Evolutionary conservation across 2,329 filamentous ascomycete genomes (phyloP).

Genomic region (Penicillium sp.): DNA sequence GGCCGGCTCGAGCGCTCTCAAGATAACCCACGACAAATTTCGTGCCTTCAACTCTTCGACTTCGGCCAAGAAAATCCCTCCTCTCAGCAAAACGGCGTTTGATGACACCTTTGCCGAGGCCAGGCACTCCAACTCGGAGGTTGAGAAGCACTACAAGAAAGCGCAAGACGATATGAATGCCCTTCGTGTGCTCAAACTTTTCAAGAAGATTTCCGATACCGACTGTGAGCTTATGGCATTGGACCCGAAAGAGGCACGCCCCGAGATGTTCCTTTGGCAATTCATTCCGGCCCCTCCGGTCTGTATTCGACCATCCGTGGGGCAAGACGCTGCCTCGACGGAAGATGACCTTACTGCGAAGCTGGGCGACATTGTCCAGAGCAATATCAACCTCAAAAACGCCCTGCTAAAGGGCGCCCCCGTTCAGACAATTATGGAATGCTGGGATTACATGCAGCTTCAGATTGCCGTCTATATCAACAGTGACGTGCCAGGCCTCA

Average conservation of each 20-base stretch:
- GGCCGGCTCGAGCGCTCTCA: conserved; percentile 74
- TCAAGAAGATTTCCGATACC: conserved; percentile 77
- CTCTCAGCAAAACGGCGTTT: conserved; percentile 77
- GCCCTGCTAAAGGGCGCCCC: conserved; percentile 80
- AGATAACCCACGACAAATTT: conserved; percentile 92
- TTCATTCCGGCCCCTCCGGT: conserved; percentile 91
- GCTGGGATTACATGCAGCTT: conserved; percentile 95
- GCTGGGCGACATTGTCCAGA: conserved; percentile 92
- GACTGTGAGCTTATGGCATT: conserved; percentile 92
- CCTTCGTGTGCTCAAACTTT: conserved; percentile 81
- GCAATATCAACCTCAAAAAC: conserved; percentile 81
- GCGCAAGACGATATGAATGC: conserved; percentile 94
- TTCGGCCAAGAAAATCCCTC: conserved; percentile 77
- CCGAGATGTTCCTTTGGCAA: conserved; percentile 98
- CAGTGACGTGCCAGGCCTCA: conserved; percentile 89
- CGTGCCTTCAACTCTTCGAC: conserved; percentile 84
- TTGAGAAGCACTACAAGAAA: conserved; percentile 88
- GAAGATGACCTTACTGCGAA: conserved; percentile 97
- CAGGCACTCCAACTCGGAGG: conserved; percentile 71
- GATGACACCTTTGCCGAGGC: conserved; percentile 82
- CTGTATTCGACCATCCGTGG: conserved; percentile 89
- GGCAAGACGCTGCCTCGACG: conserved; percentile 87
- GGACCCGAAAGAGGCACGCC: conserved; percentile 79
- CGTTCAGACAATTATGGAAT: conserved; percentile 89
- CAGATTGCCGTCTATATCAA: conserved; percentile 98